Conservation (phyloP, 2,329 filamentous ascomycete species). For the Botrytis medusae region DNA sequence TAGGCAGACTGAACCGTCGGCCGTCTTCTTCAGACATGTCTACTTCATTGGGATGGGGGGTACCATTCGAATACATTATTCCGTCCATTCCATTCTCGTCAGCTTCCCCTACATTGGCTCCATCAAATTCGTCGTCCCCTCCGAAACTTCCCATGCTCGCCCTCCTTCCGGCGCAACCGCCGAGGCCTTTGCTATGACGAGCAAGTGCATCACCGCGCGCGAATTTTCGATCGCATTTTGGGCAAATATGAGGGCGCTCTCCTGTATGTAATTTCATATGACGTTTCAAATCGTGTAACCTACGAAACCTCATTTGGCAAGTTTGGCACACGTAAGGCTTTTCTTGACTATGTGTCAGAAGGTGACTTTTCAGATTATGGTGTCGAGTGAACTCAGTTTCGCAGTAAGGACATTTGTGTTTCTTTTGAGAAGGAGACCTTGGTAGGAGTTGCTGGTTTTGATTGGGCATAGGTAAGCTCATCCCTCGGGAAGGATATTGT, state of each 20-base stretch:
- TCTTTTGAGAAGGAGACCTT: constrained; percentile 75
- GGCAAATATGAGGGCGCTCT: constrained; percentile 91
- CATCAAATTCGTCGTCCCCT: constrained; percentile 71
- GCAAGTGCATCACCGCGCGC: constrained; percentile 93
- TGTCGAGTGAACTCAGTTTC: constrained; percentile 95
- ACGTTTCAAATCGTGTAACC: constrained; percentile 91
- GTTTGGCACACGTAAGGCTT: constrained; percentile 94
- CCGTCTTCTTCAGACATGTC: constrained; percentile 60
- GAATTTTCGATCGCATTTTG: constrained; percentile 92
- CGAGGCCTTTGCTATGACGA: constrained; percentile 91
- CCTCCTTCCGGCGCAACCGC: constrained; percentile 88
- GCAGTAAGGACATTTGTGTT: constrained; percentile 96
- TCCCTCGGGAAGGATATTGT: constrained; percentile 46
- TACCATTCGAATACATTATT: constrained; percentile 48
- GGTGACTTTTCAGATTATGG: constrained; percentile 95
- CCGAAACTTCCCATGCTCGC: constrained; percentile 82
- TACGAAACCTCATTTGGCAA: constrained; percentile 89
- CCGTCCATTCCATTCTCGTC: constrained; percentile 60
- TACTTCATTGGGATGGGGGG: constrained; percentile 57
- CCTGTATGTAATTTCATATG: constrained; percentile 97
- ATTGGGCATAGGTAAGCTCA: constrained; percentile 58
- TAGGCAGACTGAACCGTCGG: constrained; percentile 69
- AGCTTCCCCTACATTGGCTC: constrained; percentile 50
- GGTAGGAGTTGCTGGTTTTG: constrained; percentile 50
- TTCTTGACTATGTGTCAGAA: constrained; percentile 96